Evolutionary conservation across 2,329 filamentous ascomycete genomes (phyloP), one percentile per base, ranked within the genome.

Genomic region (Bisporella sp.): DNA sequence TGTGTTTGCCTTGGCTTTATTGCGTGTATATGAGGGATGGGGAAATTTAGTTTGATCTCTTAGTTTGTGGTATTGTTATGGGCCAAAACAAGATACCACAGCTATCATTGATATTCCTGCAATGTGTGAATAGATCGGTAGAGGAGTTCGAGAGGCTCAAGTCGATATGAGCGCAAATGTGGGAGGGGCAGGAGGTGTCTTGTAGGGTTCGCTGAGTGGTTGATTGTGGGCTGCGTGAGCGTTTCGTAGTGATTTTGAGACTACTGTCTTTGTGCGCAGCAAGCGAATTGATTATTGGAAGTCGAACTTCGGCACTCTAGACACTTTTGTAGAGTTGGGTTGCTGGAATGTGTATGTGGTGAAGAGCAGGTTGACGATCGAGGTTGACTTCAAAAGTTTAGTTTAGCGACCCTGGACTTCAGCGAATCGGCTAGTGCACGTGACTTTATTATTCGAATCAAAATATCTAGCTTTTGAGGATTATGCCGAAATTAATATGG

Each of bases 171-270:
- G 21, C 21, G 21, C 21, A 21, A 41, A 42, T 30, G 31, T 33
- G 43, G 35, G 47, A 35, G 47, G 13, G 46, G 47, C 35, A 45
- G 44, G 52, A 54, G 49, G 49, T 49, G 52, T 46, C 46, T 29
- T 35, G 11, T 35, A 32, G 31, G 8, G 46, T 41, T 46, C 9
- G 45, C 40, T 21, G 39, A 13, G 21, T 21, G 35, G 33, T 45
- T 41, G 33, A 47, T 47, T 43, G 44, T 41, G 29, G 35, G 44
- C 21, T 31, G n/a, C 29, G 42, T 46, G 5, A 37, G 31, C 35
- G 6, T 13, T 33, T 35, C 29, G 30, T 6, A 7, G 31, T 12
- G 11, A 28, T 7, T 46, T 13, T 46, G 5, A 32, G 31, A 28
- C 29, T 9, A 8, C 31, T 6, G 44, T 31, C 1, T 13, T 21